These are phyloP conservation scores for Xeromyces bisporus DNA, from an alignment of 495 filamentous ascomycete genomes.

Conservation along the genomic window DNA sequence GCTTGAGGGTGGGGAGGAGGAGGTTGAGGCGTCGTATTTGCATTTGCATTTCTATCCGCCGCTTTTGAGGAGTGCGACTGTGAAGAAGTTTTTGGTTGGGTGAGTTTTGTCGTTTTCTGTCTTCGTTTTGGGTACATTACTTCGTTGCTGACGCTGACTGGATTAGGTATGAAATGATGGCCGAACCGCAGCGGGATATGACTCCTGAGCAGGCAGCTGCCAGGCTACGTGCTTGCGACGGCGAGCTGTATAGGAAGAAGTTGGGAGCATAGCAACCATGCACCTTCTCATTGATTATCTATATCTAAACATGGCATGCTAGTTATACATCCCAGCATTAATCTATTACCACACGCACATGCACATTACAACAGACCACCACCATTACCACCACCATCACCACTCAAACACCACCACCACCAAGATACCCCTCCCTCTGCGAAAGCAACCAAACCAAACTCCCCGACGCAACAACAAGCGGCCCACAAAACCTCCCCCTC, in stretches of 20 bases:
- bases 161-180: constrained; percentile 82
- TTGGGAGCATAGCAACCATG: constrained; percentile 16
- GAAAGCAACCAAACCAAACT: constrained; percentile 69
- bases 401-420: no score
- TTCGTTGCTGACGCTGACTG: constrained; percentile 5
- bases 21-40: constrained; percentile 73
- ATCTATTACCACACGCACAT: no score
- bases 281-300: constrained; percentile 1
- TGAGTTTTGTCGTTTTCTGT: constrained; percentile 15
- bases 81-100: constrained; percentile 89
- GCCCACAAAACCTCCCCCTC: constrained; percentile 50
- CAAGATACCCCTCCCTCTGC: constrained; percentile 34
- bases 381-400: no score
- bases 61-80: constrained; percentile 76
- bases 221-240: constrained; percentile 54
- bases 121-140: not conserved
- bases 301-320: no score
- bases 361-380: no score
- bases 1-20: constrained; percentile 65
- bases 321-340: no score
- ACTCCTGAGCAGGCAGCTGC: constrained; percentile 91
- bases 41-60: constrained; percentile 98
- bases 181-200: constrained; percentile 92
- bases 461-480: constrained; percentile 51
- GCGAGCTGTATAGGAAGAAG: constrained; percentile 67